These are phyloP conservation scores for Fusarium siculi DNA, from an alignment of 2,329 filamentous ascomycete species.

Conservation along the genomic window DNA sequence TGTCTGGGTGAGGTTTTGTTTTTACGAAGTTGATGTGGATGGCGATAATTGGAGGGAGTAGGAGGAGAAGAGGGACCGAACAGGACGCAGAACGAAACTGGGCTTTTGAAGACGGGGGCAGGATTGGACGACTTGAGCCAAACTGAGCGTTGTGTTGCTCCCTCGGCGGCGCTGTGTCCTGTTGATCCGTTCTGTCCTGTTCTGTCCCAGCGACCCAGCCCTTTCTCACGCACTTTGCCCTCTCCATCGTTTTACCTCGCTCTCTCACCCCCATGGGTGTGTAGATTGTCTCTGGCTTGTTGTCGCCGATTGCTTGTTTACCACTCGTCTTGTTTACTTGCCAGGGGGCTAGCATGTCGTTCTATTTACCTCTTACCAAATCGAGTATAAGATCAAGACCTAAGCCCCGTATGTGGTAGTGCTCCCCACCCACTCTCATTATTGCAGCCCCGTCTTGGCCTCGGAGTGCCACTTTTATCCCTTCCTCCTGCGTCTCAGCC, in stretches of 20 bases:
- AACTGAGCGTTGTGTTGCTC: conserved; percentile 29
- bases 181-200: conserved; percentile 32
- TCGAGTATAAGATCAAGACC: conserved; percentile 23
- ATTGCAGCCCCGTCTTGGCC: conserved; percentile 24
- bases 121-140: conserved; percentile 43
- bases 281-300: conserved; percentile 36
- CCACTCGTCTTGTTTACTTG: conserved; percentile 43
- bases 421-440: conserved; percentile 18
- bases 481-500: conserved; percentile 43
- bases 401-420: conserved; percentile 18
- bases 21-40: conserved; percentile 48
- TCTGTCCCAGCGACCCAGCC: conserved; percentile 29
- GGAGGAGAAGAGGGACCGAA: conserved; percentile 43
- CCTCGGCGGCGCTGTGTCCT: conserved; percentile 34
- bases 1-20: conserved; percentile 44
- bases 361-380: conserved; percentile 41
- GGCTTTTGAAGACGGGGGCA: conserved; percentile 54
- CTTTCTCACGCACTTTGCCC: conserved; percentile 11
- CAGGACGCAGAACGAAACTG: conserved; percentile 48
- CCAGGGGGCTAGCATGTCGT: conserved; percentile 21
- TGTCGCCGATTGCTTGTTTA: conserved; percentile 23
- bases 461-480: conserved; percentile 26
- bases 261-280: conserved; percentile 35
- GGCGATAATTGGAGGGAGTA: conserved; percentile 53
- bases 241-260: conserved; percentile 21